Evolutionary conservation across 768 basidiomycete genomes (phyloP).

Genomic region (Floccularia luteovirens): DNA sequence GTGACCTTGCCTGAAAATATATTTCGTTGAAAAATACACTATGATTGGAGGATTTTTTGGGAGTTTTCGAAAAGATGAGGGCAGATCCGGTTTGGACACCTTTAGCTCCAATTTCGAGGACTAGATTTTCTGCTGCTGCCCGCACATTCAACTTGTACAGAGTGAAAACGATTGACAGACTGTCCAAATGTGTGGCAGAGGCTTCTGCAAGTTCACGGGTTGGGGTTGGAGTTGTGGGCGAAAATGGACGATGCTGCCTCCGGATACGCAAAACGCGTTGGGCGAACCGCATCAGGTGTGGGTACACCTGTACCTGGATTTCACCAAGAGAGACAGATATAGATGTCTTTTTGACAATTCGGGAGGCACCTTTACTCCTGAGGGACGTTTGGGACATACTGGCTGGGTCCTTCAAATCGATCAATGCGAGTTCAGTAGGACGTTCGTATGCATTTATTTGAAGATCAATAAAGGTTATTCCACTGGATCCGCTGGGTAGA

Average conservation of each 20-base stretch:
- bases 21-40: conserved; percentile 42
- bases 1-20: conserved; percentile 53
- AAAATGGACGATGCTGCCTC: conserved; percentile 20
- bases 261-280: conserved; percentile 47
- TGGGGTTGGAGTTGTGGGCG: conserved; percentile 1
- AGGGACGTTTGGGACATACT: conserved; percentile 40
- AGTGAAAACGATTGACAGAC: conserved; percentile 29
- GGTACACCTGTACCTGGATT: conserved; percentile 35
- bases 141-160: conserved; percentile 42
- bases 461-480: conserved; percentile 25
- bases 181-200: conserved; percentile 11
- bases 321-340: conserved; percentile 31
- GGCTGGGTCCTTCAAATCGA: conserved; percentile 13
- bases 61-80: conserved; percentile 16
- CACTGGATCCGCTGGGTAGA: conserved; percentile 21
- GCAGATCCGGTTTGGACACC: conserved; percentile 30
- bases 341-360: conserved; percentile 19
- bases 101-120: conserved; percentile 50
- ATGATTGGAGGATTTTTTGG: conserved; percentile 36
- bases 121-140: conserved; percentile 64
- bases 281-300: conserved; percentile 53
- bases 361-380: conserved; percentile 23
- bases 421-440: conserved; percentile 18
- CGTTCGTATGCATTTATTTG: conserved; percentile 14
- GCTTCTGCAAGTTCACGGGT: conserved; percentile 2